A percentile compares a stretch with the other conserved stretches of the same genome.
phyloP scores from a whole-genome alignment of 345 rosid species.

The Litchi chinensis region DNA sequence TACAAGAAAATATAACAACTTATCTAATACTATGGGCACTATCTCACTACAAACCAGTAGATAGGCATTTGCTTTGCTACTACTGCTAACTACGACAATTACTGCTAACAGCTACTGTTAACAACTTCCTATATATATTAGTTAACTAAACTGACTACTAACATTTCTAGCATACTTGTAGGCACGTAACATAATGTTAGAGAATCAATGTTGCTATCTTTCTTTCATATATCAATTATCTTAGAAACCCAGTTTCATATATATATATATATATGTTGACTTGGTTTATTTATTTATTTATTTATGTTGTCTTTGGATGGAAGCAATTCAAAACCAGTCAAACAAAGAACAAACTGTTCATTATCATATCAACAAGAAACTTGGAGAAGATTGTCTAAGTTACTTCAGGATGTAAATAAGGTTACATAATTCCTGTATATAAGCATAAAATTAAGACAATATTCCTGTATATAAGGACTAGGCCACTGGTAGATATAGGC shows the following conservation, averaged over 20 bases:
- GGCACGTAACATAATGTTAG: not conserved
- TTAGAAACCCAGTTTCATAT: not conserved
- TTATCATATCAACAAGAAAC: not conserved
- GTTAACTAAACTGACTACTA: no score
- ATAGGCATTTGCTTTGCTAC: no score
- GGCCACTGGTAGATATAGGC: not conserved
- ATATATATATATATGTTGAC: no score
- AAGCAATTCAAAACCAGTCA: not conserved
- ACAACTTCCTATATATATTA: no score
- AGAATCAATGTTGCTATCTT: not conserved
- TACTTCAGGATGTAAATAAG: not conserved
- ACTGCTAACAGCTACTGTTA: no score
- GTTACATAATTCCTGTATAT: not conserved
- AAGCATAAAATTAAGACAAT: not conserved
- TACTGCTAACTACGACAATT: no score
- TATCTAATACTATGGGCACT: no score
- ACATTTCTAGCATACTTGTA: no score
- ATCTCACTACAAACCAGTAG: no score
- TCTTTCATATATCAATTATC: not conserved
- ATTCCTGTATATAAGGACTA: not conserved
- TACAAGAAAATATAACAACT: no score
- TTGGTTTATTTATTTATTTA: no score
- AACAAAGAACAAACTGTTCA: not conserved
- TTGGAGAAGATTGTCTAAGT: not conserved
- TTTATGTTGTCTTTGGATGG: not conserved